Percentiles rank a stretch among this genome's conserved stretches.
phyloP scores from a whole-genome alignment of 768 basidiomycete species.

The Serpula lacrymans region DNA sequence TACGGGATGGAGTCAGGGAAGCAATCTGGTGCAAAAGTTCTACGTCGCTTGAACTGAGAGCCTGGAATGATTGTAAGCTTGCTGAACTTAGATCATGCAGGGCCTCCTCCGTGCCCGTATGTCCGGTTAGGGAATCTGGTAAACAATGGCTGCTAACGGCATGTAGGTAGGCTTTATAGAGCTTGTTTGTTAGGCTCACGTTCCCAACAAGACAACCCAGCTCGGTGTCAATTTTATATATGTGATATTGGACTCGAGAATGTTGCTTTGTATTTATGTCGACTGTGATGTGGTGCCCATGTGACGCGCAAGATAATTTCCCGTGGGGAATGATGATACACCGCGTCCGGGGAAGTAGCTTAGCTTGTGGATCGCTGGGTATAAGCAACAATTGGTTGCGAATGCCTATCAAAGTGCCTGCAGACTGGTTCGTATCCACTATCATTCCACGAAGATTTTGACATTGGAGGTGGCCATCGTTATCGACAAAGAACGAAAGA shows the following conservation, averaged over 20 bases:
- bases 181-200: conserved; percentile 20
- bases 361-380: conserved; percentile 8
- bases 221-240: conserved; percentile 26
- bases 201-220: conserved; percentile 27
- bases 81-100: conserved; percentile 36
- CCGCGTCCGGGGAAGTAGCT: conserved; percentile 10
- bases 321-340: conserved; percentile 41
- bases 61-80: conserved; percentile 37
- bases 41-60: conserved; percentile 24
- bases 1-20: conserved; percentile 30
- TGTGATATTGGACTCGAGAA: conserved; percentile 17
- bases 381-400: conserved; percentile 38
- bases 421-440: conserved; percentile 38
- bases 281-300: conserved; percentile 16
- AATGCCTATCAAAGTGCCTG: conserved; percentile 44
- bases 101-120: conserved; percentile 44
- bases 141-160: conserved; percentile 40
- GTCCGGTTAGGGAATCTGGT: conserved; percentile 40
- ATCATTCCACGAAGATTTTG: conserved; percentile 39
- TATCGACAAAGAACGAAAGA: conserved; percentile 37
- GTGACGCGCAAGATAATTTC: conserved; percentile 7
- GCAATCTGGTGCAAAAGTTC: conserved; percentile 31
- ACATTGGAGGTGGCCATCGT: conserved; percentile 33
- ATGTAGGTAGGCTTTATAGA: conserved; percentile 43
- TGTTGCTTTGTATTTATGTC: conserved; percentile 6